Evolutionary conservation across 345 rosid genomes (phyloP).

Genomic region (Salix brachista): DNA sequence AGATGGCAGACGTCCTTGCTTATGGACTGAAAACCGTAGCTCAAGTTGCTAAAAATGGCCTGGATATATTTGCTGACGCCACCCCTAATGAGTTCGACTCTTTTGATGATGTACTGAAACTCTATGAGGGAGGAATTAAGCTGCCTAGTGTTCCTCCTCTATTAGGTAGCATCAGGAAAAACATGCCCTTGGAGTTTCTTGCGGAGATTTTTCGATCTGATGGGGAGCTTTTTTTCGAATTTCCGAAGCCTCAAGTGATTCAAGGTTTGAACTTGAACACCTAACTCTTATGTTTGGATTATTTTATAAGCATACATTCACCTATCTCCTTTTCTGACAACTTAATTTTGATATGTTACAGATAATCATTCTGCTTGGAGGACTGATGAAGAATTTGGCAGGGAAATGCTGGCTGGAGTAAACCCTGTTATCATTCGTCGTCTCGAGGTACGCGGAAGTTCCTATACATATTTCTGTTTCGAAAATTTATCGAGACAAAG

Average conservation of each 20-base stretch:
- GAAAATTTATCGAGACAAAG: not conserved
- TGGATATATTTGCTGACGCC: constrained; percentile 20
- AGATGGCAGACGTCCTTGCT: constrained; percentile 39
- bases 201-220: constrained; percentile 32
- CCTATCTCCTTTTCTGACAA: not conserved
- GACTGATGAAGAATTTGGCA: constrained; percentile 39
- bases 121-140: constrained; percentile 38
- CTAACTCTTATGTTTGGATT: not conserved
- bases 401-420: constrained; percentile 43
- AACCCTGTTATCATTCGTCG: constrained; percentile 35
- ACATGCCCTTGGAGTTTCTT: constrained; percentile 32
- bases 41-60: constrained; percentile 32
- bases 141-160: constrained; percentile 20
- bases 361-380: constrained; percentile 42
- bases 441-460: constrained; percentile 21
- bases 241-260: constrained; percentile 39
- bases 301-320: not conserved
- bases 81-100: constrained; percentile 40
- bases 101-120: constrained; percentile 31
- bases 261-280: constrained; percentile 20
- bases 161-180: constrained; percentile 11
- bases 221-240: constrained; percentile 30
- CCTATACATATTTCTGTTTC: no score
- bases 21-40: constrained; percentile 31
- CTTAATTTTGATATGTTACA: constrained; percentile 2